Evolutionary conservation across 371 early-diverging fungal genomes (phyloP), one percentile per base, ranked within the genome.

Genomic region (Fennellomyces sp.): DNA sequence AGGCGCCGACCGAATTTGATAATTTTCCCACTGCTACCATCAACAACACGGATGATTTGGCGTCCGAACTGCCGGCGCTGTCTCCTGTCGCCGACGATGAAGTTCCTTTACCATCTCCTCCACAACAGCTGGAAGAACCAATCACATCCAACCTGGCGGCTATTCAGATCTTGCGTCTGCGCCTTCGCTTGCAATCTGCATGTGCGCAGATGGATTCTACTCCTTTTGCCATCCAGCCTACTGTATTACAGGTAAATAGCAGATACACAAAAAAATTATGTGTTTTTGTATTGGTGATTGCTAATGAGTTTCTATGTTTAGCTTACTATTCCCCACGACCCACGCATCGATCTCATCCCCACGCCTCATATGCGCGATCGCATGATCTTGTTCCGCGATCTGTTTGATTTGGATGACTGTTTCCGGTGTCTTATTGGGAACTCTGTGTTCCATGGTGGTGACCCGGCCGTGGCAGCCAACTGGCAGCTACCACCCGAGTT

Each of bases 331-430:
- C 84, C 86, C 17, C 86, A 86, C 54, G 86, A 86, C 42, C 72
- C 86, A 10, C 78, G 86, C 19, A 86, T 86, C 41, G 86, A 86
- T 50, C 61, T 83, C 35, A 75, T 86, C 41, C 84, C 86, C 4
- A 80, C 83, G 13, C 73, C 80, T n/a, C 80, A 81, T 47, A 79
- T 86, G 68, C 75, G 86, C 23, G 86, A 84, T 26, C 75, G 83
- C 63, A 86, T 86, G 86, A 86, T 86, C 50, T 38, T 86, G 5
- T 84, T 81, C 60, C 77, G 82, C 61, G 72, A 78, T 33, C 66
- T 80, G 29, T 86, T 78, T 65, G 82, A 86, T 42, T 65, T 86
- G 29, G 86, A 86, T 33, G 86, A 84, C 17, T 82, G 84, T 33
- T 80, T 81, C 61, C 72, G 79, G 21, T 64, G 79, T 29, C 58